Evolutionary conservation across 208 protist species (phyloP).

Genomic region (Trypanosoma conorhini): DNA sequence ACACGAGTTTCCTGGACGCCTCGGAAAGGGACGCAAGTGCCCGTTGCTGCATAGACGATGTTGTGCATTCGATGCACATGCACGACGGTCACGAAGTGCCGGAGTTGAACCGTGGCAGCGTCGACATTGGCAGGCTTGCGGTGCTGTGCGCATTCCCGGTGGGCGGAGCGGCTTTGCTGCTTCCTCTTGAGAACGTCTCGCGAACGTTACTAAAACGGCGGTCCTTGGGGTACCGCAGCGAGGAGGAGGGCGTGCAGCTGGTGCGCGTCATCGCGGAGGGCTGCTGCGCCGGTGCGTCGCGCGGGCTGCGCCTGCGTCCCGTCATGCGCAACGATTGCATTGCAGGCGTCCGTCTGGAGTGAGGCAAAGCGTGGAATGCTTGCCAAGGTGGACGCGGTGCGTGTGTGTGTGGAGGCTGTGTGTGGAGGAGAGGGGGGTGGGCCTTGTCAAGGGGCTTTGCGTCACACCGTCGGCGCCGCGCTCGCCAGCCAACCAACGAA

Average conservation of each 20-base stretch:
- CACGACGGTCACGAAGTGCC: constrained; percentile 82
- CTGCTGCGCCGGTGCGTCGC: constrained; percentile 16
- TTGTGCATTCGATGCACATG: constrained; percentile 76
- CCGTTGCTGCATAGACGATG: constrained; percentile 50
- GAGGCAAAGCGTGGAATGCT: neutral
- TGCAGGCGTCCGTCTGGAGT: constrained; percentile 29
- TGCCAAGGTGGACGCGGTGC: neutral
- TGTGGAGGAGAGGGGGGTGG: too few species aligned
- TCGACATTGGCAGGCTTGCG: constrained; percentile 47
- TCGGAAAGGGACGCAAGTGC: constrained; percentile 36
- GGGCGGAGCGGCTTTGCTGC: neutral
- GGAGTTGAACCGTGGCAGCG: constrained; percentile 59
- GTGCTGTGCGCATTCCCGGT: constrained; percentile 48
- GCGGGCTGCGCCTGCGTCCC: constrained; percentile 31
- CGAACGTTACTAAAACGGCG: constrained; percentile 32
- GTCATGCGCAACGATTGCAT: constrained; percentile 42
- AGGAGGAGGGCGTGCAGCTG: constrained; percentile 58
- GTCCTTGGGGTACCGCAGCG: constrained; percentile 44
- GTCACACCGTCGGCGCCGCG: too few species aligned
- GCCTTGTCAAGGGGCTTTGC: too few species aligned
- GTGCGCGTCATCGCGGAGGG: constrained; percentile 55
- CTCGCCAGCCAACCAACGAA: too few species aligned
- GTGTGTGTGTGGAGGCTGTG: neutral
- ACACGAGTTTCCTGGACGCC: constrained; percentile 62
- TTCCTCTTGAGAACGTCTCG: constrained; percentile 48